phyloP scores from a whole-genome alignment of 805 yeast genomes.

The Metschnikowia gelsemii region DNA sequence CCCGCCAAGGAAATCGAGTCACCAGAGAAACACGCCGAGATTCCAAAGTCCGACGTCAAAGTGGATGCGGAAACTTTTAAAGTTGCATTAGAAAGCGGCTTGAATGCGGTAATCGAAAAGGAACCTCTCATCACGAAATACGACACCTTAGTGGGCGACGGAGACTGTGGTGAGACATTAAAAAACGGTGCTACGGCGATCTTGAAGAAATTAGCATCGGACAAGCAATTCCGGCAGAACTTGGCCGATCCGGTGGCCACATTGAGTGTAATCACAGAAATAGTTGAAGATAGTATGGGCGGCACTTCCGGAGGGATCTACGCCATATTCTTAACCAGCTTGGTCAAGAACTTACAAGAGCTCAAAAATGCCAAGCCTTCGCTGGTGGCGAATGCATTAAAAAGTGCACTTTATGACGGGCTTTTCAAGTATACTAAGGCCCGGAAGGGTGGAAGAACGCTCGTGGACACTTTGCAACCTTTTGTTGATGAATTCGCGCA shows the following conservation, averaged over 20 bases:
- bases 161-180: slow-evolving; percentile 94
- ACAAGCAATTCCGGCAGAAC: slow-evolving; percentile 26
- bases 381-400: slow-evolving; percentile 49
- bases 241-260: slow-evolving; percentile 55
- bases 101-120: slow-evolving; percentile 29
- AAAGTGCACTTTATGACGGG: slow-evolving; percentile 61
- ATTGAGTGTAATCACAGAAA: slow-evolving; percentile 70
- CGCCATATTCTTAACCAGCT: slow-evolving; percentile 78
- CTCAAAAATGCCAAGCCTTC: slow-evolving; percentile 33
- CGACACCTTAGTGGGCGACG: slow-evolving; percentile 92
- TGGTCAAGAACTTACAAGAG: slow-evolving; percentile 50
- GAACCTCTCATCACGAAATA: slow-evolving; percentile 84
- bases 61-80: slow-evolving; percentile 48
- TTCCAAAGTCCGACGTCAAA: slow-evolving; percentile 29
- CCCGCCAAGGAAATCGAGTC: slow-evolving; percentile 27
- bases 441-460: slow-evolving; percentile 82
- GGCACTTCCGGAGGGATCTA: slow-evolving; percentile 96
- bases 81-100: slow-evolving; percentile 46
- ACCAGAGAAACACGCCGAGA: slow-evolving; percentile 23
- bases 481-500: slow-evolving; percentile 62
- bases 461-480: slow-evolving; percentile 87
- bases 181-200: slow-evolving; percentile 80
- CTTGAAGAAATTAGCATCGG: slow-evolving; percentile 47
- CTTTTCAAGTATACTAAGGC: slow-evolving; percentile 87
- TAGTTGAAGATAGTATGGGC: slow-evolving; percentile 91